Base-by-base conservation (phyloP, 2,329 filamentous ascomycete genomes). In the Emmonsiellopsis sp. region DNA sequence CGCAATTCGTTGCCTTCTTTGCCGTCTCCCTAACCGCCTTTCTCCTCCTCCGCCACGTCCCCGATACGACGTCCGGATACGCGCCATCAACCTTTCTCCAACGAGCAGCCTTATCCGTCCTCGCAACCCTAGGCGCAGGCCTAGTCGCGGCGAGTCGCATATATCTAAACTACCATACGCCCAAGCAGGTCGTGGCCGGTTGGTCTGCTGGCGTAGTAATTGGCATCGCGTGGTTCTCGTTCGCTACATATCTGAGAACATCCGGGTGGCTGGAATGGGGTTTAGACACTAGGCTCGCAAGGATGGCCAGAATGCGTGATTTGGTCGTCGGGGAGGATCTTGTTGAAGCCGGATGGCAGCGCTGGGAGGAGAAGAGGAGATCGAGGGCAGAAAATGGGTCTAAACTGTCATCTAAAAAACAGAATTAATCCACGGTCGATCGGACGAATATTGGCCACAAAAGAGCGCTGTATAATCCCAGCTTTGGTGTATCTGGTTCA, bases 1-100 rank as follows among this genome's bases (percentile, higher is more conserved):
- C 93, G 7, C 93, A 98, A 74, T 98, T 96, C 68, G 87, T 92
- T 56, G 81, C 86, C 53, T 98, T 89, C 76, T 97, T 95, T 79
- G 86, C 88, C 54, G 74, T 95, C 54, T 93, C 87, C 57, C 74
- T 97, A 55, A 77, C 82, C 27, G 76, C 98, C 17, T 97, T 97
- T 74, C 78, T 98, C 44, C 78, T 95, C 45, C 75, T 91, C 56
- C 82, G 92, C 56, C 90, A 95, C 69, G 76, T 77, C 5, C 85
- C 86, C 53, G 53, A 61, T 6, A 60, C 63, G n/a, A 36, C 54
- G 2, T 57, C 51, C 8, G 44, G 59, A n/a, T 58, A 60, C 32
- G 61, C 66, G 6, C 73, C 76, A 31, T 72, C 72, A 45, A 68
- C 64, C 10, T 63, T 70, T 53, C 61, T 73, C 37, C 81, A 90